Percentiles rank a stretch among this genome's conserved stretches.
phyloP scores from a whole-genome alignment of 495 filamentous ascomycete genomes.

The Lentithecium fluviatile region DNA sequence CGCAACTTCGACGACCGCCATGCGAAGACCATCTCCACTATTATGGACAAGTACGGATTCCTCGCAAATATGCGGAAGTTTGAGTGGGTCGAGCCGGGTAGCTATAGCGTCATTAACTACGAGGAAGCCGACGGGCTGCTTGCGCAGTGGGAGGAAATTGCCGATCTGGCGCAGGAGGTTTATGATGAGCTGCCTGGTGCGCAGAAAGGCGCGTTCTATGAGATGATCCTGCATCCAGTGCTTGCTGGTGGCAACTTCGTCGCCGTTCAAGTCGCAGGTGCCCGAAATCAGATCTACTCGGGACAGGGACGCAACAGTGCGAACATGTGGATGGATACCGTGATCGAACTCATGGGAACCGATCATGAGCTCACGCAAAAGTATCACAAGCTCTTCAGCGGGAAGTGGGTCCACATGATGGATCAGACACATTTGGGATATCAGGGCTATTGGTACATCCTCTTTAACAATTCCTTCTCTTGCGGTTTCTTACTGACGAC shows the following conservation, averaged over 20 bases:
- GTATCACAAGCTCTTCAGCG: slow-evolving; percentile 63
- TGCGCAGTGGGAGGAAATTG: slow-evolving; percentile 61
- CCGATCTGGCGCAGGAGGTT: slow-evolving; percentile 53
- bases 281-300: slow-evolving; percentile 62
- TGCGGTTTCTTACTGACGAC: background rate
- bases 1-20: slow-evolving; percentile 58
- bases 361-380: slow-evolving; percentile 60
- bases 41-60: slow-evolving; percentile 63
- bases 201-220: slow-evolving; percentile 61
- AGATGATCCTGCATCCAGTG: slow-evolving; percentile 68
- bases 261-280: slow-evolving; percentile 60
- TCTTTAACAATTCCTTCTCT: background rate
- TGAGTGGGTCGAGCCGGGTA: slow-evolving; percentile 63
- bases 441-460: slow-evolving; percentile 44
- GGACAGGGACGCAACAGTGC: slow-evolving; percentile 64
- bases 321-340: slow-evolving; percentile 59
- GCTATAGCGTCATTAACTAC: slow-evolving; percentile 68
- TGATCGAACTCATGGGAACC: slow-evolving; percentile 59
- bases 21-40: slow-evolving; percentile 51
- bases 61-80: slow-evolving; percentile 65
- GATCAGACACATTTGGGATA: slow-evolving; percentile 59
- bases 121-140: slow-evolving; percentile 66
- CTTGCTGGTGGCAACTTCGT: slow-evolving; percentile 61
- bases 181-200: slow-evolving; percentile 53
- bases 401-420: slow-evolving; percentile 75